These are phyloP conservation scores for Schizochytrium sp. DNA, from an alignment of 108 stramenopile genomes.

Conservation along the genomic window DNA sequence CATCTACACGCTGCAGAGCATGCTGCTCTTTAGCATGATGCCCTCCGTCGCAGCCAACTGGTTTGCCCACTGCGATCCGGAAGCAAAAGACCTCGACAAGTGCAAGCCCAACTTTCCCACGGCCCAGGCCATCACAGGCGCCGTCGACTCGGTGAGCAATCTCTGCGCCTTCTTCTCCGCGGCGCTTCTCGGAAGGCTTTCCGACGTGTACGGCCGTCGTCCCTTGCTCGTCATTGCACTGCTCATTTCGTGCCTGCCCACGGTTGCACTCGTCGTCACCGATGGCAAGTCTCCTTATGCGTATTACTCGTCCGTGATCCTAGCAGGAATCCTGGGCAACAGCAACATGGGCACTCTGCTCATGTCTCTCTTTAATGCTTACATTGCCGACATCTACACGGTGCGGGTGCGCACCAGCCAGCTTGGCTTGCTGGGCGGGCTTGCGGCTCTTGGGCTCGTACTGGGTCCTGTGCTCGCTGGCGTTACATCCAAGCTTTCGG, in stretches of 20 bases:
- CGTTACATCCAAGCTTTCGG: background rate
- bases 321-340: background rate
- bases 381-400: background rate
- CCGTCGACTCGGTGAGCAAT: background rate
- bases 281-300: background rate
- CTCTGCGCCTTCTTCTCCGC: background rate
- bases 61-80: background rate
- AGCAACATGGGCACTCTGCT: background rate
- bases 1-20: background rate
- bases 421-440: background rate
- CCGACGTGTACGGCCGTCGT: background rate
- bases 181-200: background rate
- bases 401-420: background rate
- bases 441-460: background rate
- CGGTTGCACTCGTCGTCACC: background rate
- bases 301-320: background rate
- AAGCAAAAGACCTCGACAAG: background rate
- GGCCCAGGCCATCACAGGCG: background rate
- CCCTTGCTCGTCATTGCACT: background rate
- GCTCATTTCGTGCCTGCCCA: background rate
- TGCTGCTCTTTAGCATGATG: background rate
- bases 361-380: background rate
- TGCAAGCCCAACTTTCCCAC: background rate
- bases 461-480: background rate
- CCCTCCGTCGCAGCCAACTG: background rate